phyloP scores from a whole-genome alignment of 2,329 filamentous ascomycete genomes.

The Xylariaceae sp. region DNA sequence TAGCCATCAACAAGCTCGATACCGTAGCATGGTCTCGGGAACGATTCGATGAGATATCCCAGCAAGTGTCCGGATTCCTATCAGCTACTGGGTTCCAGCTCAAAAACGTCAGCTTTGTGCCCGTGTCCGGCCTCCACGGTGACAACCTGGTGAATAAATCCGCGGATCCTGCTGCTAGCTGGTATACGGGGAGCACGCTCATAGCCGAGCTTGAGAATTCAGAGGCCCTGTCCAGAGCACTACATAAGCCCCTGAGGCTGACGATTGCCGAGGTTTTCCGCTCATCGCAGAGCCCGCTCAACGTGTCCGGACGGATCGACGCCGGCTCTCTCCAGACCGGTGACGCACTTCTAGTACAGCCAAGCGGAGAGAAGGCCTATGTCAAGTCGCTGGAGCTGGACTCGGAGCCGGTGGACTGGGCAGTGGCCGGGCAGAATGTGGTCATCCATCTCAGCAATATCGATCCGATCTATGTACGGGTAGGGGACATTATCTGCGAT shows the following conservation, averaged over 20 bases:
- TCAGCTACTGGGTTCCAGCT: constrained; percentile 72
- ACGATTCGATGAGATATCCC: constrained; percentile 77
- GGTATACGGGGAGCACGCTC: constrained; percentile 77
- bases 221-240: constrained; percentile 62
- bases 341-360: constrained; percentile 73
- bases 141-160: constrained; percentile 71
- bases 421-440: constrained; percentile 84
- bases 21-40: constrained; percentile 75
- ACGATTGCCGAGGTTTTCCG: constrained; percentile 85
- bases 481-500: constrained; percentile 82
- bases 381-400: constrained; percentile 80
- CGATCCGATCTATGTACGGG: constrained; percentile 73
- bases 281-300: constrained; percentile 73
- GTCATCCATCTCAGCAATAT: constrained; percentile 80
- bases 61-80: constrained; percentile 79
- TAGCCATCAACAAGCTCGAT: constrained; percentile 95
- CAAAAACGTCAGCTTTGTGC: constrained; percentile 80
- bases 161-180: constrained; percentile 53
- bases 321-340: constrained; percentile 79
- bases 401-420: constrained; percentile 72
- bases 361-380: constrained; percentile 72
- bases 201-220: constrained; percentile 82
- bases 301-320: constrained; percentile 80
- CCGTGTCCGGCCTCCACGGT: constrained; percentile 82
- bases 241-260: constrained; percentile 77